Evolutionary conservation across 352 stramenopile species (phyloP).

Genomic region (Pilasporangium apinafurcum): DNA sequence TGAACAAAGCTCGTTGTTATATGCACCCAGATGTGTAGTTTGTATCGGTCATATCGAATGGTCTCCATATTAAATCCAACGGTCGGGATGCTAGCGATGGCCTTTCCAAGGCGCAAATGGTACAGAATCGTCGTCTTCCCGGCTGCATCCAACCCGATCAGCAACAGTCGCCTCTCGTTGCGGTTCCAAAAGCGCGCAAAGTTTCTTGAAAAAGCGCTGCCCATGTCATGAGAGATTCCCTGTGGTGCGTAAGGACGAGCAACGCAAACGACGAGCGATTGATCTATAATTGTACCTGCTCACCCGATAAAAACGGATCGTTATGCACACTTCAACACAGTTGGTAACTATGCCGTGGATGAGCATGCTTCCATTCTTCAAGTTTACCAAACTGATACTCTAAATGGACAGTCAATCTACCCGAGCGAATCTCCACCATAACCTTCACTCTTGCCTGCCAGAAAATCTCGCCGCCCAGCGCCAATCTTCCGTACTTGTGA

Average conservation of each 20-base stretch:
- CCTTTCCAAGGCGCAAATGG: constrained; percentile 66
- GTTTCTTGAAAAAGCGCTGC: constrained; percentile 58
- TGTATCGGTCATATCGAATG: constrained; percentile 61
- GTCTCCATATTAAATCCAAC: constrained; percentile 83
- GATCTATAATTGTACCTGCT: too few species aligned
- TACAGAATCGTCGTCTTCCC: constrained; percentile 84
- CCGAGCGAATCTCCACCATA: constrained; percentile 93
- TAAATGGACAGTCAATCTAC: constrained; percentile 14
- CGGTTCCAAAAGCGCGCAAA: constrained; percentile 68
- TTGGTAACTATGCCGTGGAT: too few species aligned
- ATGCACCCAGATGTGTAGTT: constrained; percentile 75
- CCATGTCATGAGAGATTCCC: too few species aligned
- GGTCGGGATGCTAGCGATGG: constrained; percentile 74
- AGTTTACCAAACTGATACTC: background rate
- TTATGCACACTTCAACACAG: too few species aligned
- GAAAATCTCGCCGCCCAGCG: constrained; percentile 90
- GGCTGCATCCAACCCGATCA: constrained; percentile 68
- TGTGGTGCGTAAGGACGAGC: too few species aligned
- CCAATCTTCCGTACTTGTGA: constrained; percentile 95
- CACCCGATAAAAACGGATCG: too few species aligned
- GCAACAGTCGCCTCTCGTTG: constrained; percentile 67
- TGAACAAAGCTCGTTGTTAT: background rate
- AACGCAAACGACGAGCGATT: too few species aligned
- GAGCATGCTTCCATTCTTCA: too few species aligned
- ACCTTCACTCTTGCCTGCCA: constrained; percentile 88